Evolutionary conservation across 306 rosid genomes (phyloP).

Genomic region (Cotoneaster glaucophyllus): DNA sequence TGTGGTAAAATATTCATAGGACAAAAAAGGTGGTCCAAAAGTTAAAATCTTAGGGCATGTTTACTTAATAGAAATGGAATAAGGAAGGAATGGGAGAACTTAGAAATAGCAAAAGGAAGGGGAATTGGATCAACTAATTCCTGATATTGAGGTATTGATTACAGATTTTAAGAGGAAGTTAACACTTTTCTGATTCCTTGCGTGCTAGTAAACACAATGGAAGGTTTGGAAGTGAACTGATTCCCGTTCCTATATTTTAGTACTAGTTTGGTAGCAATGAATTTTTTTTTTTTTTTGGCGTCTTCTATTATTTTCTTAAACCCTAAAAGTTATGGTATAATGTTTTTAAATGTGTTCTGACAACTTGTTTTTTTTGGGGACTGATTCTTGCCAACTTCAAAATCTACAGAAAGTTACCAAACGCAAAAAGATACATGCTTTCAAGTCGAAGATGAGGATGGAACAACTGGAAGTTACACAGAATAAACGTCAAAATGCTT

Average conservation of each 20-base stretch:
- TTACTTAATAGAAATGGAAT: too few relatives aligned
- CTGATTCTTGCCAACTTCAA: conserved; percentile 14
- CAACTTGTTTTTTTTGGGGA: background rate
- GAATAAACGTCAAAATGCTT: conserved; percentile 96
- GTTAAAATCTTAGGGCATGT: background rate
- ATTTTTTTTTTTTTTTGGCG: too few relatives aligned
- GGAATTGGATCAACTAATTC: too few relatives aligned
- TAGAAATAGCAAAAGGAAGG: too few relatives aligned
- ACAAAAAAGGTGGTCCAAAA: background rate
- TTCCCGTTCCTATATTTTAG: too few relatives aligned
- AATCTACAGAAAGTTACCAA: conserved; percentile 68
- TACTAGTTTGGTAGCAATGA: too few relatives aligned
- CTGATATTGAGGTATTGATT: too few relatives aligned
- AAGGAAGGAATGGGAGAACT: too few relatives aligned
- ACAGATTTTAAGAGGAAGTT: too few relatives aligned
- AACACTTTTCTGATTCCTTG: too few relatives aligned
- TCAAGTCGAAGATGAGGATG: conserved; percentile 93
- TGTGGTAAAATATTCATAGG: background rate
- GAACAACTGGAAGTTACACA: conserved; percentile 97
- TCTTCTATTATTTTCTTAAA: background rate
- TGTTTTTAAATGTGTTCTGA: background rate
- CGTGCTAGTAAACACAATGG: too few relatives aligned
- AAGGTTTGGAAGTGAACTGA: too few relatives aligned
- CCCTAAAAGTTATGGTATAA: background rate
- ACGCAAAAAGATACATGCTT: conserved; percentile 92